Percentiles rank a stretch among this genome's conserved stretches.
These are phyloP conservation scores for Dendryphion nanum DNA, from an alignment of 2,329 filamentous ascomycete genomes.

Conservation along the genomic window DNA sequence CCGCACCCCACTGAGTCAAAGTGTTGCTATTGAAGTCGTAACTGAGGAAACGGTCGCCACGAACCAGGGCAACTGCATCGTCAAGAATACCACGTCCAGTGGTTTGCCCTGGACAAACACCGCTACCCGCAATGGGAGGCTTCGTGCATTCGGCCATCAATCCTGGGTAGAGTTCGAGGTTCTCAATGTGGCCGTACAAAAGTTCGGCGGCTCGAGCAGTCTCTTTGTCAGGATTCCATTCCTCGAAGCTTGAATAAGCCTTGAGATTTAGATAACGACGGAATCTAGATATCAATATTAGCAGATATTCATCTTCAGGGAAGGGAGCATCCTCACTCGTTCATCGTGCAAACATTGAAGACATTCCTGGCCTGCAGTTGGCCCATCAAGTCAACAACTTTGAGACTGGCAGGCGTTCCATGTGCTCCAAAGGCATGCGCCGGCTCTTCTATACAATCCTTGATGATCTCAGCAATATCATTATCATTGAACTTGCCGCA, in stretches of 20 bases:
- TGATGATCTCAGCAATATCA: slow-evolving; percentile 48
- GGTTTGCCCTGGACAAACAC: slow-evolving; percentile 71
- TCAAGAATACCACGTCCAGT: slow-evolving; percentile 53
- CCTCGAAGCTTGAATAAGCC: slow-evolving; percentile 70
- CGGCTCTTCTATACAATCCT: slow-evolving; percentile 45
- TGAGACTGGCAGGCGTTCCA: too few relatives aligned
- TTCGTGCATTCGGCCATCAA: slow-evolving; percentile 72
- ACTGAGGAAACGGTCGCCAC: slow-evolving; percentile 19
- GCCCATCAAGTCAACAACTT: too few relatives aligned
- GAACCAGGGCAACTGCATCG: slow-evolving; percentile 45
- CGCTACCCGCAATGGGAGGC: slow-evolving; percentile 61
- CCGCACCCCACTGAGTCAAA: slow-evolving; percentile 50
- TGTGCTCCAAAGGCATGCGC: too few relatives aligned
- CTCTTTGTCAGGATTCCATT: slow-evolving; percentile 63
- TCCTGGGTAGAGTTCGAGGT: slow-evolving; percentile 67
- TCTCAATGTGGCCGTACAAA: slow-evolving; percentile 51
- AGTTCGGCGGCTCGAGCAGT: slow-evolving; percentile 46
- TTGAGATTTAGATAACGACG: slow-evolving; percentile 66
- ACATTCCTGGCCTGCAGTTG: slow-evolving; percentile 39
- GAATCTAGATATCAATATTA: slow-evolving; percentile 12
- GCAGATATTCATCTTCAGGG: neutral
- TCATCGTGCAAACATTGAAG: slow-evolving; percentile 49
- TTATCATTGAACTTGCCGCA: slow-evolving; percentile 47
- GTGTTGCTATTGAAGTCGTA: slow-evolving; percentile 31
- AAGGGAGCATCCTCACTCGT: slow-evolving; percentile 38